A percentile compares a stretch with the other conserved stretches of the same genome.
Evolutionary conservation across 371 early-diverging fungal species (phyloP).

Genomic region (Choanephora cucurbitarum): DNA sequence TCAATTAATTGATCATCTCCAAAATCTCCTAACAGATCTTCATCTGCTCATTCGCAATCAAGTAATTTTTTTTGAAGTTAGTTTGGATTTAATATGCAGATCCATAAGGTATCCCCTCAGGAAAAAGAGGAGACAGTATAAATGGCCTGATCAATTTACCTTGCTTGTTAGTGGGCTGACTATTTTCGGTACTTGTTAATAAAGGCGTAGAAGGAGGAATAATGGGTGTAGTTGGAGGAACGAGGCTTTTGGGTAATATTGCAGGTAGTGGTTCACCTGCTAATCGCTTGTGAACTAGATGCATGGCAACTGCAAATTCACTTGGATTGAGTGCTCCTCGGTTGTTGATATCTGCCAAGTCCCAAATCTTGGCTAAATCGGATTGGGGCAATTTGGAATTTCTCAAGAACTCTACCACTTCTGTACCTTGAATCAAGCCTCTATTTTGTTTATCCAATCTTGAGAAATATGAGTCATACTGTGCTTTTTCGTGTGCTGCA

Average conservation of each 20-base stretch:
- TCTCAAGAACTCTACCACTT: constrained; percentile 84
- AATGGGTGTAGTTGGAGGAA: constrained; percentile 31
- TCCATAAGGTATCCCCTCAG: background rate
- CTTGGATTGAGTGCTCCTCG: constrained; percentile 79
- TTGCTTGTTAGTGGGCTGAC: background rate
- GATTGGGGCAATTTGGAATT: constrained; percentile 75
- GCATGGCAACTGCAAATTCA: constrained; percentile 95
- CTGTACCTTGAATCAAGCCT: constrained; percentile 50
- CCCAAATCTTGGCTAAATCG: constrained; percentile 83
- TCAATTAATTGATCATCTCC: constrained; percentile 36
- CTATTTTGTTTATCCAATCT: constrained; percentile 56
- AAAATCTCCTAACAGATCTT: constrained; percentile 49
- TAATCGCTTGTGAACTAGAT: constrained; percentile 80
- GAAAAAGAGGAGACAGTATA: too few species aligned
- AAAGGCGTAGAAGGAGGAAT: background rate
- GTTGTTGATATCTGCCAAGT: constrained; percentile 77
- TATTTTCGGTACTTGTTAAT: background rate
- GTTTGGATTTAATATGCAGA: background rate
- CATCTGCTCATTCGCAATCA: constrained; percentile 16
- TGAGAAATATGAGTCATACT: constrained; percentile 73
- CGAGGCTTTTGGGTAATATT: constrained; percentile 59
- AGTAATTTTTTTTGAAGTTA: background rate
- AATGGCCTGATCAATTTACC: background rate
- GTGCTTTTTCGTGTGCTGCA: constrained; percentile 66
- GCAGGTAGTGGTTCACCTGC: constrained; percentile 75